Percentiles rank a stretch among this genome's conserved stretches.
Conservation (phyloP, 2,329 filamentous ascomycete genomes). For the Ophiognomonia clavigignenti-juglandacearum region DNA sequence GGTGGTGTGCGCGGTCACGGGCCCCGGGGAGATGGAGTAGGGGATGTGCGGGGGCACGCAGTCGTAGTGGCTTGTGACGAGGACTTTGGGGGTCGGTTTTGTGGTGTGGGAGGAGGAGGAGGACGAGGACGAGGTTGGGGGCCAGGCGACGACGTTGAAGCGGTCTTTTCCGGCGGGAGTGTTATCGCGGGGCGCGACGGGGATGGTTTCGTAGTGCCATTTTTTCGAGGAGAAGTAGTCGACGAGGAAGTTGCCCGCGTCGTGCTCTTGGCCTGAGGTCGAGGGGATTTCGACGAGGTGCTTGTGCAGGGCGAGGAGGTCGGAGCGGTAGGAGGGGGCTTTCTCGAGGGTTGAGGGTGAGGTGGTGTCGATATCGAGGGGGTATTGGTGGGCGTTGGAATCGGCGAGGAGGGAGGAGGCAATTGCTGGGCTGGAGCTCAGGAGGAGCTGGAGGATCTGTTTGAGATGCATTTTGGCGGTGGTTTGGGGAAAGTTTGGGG, state of each 20-base stretch:
- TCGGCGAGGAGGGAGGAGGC: background rate
- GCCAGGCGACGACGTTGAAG: conserved; percentile 75
- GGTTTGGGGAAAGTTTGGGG: background rate
- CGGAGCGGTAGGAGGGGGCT: conserved; percentile 35
- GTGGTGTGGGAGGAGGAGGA: too few relatives aligned
- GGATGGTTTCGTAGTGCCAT: conserved; percentile 40
- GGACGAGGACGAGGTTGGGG: conserved; percentile 33
- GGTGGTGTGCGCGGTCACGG: conserved; percentile 37
- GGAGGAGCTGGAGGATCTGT: background rate
- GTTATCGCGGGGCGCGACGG: conserved; percentile 30
- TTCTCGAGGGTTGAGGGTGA: background rate
- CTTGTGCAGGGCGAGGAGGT: conserved; percentile 68
- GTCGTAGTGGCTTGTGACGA: conserved; percentile 82
- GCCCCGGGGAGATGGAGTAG: conserved; percentile 52
- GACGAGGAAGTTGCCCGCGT: conserved; percentile 64
- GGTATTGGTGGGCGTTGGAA: background rate
- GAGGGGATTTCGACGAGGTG: conserved; percentile 71
- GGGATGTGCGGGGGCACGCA: conserved; percentile 69
- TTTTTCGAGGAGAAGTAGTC: conserved; percentile 53
- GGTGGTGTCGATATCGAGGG: background rate
- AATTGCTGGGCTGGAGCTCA: background rate
- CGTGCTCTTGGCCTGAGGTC: conserved; percentile 62
- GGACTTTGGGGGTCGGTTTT: conserved; percentile 44
- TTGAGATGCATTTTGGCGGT: conserved; percentile 1
- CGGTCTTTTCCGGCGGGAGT: conserved; percentile 31